Conservation (phyloP, 2,329 filamentous ascomycete genomes). For the Penicillium sp. region DNA sequence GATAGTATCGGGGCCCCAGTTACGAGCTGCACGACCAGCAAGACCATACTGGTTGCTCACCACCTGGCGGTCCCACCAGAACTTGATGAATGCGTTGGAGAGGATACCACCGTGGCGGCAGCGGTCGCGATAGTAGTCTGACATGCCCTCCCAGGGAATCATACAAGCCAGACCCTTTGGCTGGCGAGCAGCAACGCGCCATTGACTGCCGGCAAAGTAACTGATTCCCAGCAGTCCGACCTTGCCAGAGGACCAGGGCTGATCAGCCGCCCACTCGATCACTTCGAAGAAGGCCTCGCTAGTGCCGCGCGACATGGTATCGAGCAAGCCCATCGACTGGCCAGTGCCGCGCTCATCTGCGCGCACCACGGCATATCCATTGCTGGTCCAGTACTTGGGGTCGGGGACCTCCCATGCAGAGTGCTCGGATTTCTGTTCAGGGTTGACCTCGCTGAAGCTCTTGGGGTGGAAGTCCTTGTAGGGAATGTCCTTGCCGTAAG, state of each 20-base stretch:
- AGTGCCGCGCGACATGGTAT: conserved; percentile 56
- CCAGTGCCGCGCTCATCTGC: conserved; percentile 56
- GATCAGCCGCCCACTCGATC: conserved; percentile 54
- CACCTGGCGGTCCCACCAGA: conserved; percentile 70
- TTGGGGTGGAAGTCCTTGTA: conserved; percentile 48
- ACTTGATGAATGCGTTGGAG: conserved; percentile 59
- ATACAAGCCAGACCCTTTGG: conserved; percentile 55
- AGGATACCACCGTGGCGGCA: conserved; percentile 65
- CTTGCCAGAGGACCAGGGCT: conserved; percentile 54
- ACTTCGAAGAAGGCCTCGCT: conserved; percentile 56
- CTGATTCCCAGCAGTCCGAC: conserved; percentile 55
- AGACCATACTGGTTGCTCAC: conserved; percentile 68
- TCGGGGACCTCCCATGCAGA: conserved; percentile 63
- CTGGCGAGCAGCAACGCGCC: conserved; percentile 55
- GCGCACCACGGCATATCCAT: conserved; percentile 59
- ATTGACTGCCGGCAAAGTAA: conserved; percentile 58
- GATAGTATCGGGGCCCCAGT: conserved; percentile 54
- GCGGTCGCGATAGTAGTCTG: conserved; percentile 59
- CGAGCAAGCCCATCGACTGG: conserved; percentile 54
- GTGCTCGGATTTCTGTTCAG: conserved; percentile 55
- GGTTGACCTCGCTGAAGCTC: conserved; percentile 57
- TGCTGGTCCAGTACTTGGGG: conserved; percentile 57
- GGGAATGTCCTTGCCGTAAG: conserved; percentile 70
- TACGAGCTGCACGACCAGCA: conserved; percentile 50
- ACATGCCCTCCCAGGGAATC: conserved; percentile 60